Percentiles rank a stretch among this genome's conserved stretches.
phyloP scores from a whole-genome alignment of 208 protist species.

The Acanthamoeba triangularis region DNA sequence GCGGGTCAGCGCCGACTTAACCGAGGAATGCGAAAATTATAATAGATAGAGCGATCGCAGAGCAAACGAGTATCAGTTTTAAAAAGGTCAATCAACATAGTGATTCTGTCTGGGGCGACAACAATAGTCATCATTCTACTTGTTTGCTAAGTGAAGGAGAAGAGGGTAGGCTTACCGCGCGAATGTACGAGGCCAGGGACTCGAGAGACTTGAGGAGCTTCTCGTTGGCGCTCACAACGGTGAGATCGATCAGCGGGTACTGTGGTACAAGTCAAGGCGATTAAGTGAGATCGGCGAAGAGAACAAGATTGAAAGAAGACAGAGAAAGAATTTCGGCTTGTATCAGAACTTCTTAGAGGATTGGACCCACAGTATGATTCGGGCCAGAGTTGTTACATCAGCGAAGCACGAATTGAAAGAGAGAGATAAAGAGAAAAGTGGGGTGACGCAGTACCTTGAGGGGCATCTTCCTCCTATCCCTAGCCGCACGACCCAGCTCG shows the following conservation, averaged over 20 bases:
- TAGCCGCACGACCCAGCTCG: slow-evolving; percentile 96
- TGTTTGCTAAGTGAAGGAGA: neutral
- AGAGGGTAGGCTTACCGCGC: slow-evolving; percentile 89
- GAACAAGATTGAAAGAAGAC: neutral
- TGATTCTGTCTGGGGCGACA: slow-evolving; percentile 45
- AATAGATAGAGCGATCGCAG: neutral
- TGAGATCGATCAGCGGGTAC: slow-evolving; percentile 49
- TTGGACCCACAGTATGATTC: slow-evolving; percentile 30
- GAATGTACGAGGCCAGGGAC: slow-evolving; percentile 10
- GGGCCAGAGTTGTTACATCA: slow-evolving; percentile 8
- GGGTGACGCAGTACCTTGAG: slow-evolving; percentile 91
- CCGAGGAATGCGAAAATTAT: no score
- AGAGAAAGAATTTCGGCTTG: neutral
- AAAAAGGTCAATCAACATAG: slow-evolving; percentile 42
- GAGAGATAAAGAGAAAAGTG: neutral
- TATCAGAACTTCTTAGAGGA: slow-evolving; percentile 65
- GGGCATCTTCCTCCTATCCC: slow-evolving; percentile 96
- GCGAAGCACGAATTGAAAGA: no score
- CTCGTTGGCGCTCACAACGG: slow-evolving; percentile 48
- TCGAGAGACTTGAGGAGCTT: slow-evolving; percentile 11
- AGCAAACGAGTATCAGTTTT: slow-evolving; percentile 34
- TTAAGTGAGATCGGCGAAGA: neutral
- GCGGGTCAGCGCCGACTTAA: neutral
- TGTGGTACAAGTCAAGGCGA: neutral
- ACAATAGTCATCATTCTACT: slow-evolving; percentile 29